These are phyloP conservation scores for Fusarium anguioides DNA, from an alignment of 2,329 filamentous ascomycete genomes.

Conservation along the genomic window DNA sequence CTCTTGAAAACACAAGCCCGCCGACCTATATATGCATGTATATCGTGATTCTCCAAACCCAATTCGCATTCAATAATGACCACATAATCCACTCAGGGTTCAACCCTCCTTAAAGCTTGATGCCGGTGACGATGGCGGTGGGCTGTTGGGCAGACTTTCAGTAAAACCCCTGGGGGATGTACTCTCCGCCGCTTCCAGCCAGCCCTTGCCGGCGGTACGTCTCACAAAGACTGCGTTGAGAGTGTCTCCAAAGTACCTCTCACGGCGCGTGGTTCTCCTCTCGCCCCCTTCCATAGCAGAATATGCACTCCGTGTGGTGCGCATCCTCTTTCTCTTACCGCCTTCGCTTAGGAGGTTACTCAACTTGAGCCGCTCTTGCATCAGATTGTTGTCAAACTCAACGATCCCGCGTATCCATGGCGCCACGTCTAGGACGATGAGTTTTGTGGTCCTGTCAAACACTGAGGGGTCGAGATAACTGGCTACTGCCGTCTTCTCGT, in stretches of 20 bases:
- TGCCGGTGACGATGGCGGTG: conserved; percentile 27
- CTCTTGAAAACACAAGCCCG: conserved; percentile 5
- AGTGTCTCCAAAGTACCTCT: conserved; percentile 75
- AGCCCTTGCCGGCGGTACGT: conserved; percentile 66
- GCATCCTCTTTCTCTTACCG: conserved; percentile 62
- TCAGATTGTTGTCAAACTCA: conserved; percentile 76
- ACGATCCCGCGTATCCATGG: conserved; percentile 92
- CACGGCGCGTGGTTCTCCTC: conserved; percentile 72
- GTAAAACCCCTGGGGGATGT: conserved; percentile 23
- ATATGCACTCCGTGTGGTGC: conserved; percentile 79
- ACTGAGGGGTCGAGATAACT: conserved; percentile 72
- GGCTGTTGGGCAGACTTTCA: conserved; percentile 28
- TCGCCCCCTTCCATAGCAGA: conserved; percentile 81
- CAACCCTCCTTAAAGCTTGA: conserved; percentile 7
- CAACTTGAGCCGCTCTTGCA: conserved; percentile 72
- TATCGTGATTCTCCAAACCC: conserved; percentile 1
- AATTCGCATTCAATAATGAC: conserved; percentile 14
- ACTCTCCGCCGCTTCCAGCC: conserved; percentile 49
- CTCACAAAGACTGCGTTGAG: conserved; percentile 72
- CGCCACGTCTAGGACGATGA: conserved; percentile 81
- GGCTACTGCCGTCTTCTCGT: conserved; percentile 55
- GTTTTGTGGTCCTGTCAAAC: conserved; percentile 76
- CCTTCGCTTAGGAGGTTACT: conserved; percentile 72
- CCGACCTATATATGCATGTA: conserved; percentile 7
- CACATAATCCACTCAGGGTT: conserved; percentile 4